Conservation (phyloP, 1,284 basidiomycete genomes). For the Sphagnurus paluster region DNA sequence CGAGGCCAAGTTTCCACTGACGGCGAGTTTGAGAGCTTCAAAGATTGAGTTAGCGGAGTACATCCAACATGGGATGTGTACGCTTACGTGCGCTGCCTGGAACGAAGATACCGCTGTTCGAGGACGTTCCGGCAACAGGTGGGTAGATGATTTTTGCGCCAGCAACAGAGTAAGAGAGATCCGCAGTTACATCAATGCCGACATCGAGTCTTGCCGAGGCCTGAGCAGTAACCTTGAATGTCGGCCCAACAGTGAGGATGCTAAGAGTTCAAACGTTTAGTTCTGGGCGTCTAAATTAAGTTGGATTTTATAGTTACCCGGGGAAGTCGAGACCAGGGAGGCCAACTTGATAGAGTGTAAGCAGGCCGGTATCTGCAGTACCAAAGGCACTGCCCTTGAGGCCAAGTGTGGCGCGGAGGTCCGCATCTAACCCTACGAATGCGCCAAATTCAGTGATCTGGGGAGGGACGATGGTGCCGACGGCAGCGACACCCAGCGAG, state of each 20-base stretch:
- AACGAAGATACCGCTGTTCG: conserved; percentile 29
- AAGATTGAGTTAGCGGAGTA: not conserved
- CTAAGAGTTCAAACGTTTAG: not conserved
- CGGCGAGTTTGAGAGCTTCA: conserved; percentile 33
- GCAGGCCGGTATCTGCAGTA: not conserved
- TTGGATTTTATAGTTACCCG: not conserved
- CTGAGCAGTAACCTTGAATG: conserved; percentile 34
- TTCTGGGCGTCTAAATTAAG: not conserved
- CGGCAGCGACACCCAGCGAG: not conserved
- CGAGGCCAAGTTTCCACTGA: not conserved
- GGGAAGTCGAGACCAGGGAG: not conserved
- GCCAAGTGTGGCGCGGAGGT: not conserved
- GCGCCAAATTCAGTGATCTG: not conserved
- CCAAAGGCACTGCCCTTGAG: not conserved
- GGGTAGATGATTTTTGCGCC: conserved; percentile 47
- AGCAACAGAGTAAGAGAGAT: conserved; percentile 34
- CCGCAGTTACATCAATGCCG: conserved; percentile 36
- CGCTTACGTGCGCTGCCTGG: conserved; percentile 23
- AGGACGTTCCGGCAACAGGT: conserved; percentile 20
- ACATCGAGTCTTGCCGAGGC: conserved; percentile 35
- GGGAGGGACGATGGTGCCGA: conserved; percentile 1
- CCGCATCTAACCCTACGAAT: not conserved
- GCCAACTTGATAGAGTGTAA: not conserved
- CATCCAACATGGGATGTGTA: not conserved
- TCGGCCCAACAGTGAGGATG: conserved; percentile 37